phyloP scores from a whole-genome alignment of 2,329 filamentous ascomycete species.

The Fusarium virguliforme region DNA sequence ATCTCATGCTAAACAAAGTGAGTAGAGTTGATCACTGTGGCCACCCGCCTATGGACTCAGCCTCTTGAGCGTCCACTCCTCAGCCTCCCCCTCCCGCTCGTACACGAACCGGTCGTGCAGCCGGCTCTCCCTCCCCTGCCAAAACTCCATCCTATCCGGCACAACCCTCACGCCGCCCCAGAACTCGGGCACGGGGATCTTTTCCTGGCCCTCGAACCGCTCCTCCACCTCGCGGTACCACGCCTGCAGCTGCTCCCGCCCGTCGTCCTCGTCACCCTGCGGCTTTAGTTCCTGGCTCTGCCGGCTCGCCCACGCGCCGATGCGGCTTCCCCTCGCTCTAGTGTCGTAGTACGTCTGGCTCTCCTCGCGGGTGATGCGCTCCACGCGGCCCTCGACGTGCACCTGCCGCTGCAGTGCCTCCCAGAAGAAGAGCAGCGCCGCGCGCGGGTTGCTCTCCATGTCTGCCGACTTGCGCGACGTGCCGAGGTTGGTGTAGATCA shows the following conservation, averaged over 20 bases:
- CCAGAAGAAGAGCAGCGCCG: slow-evolving; percentile 93
- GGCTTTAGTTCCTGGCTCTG: slow-evolving; percentile 84
- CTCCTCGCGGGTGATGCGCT: slow-evolving; percentile 78
- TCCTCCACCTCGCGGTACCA: slow-evolving; percentile 84
- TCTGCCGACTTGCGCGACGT: slow-evolving; percentile 81
- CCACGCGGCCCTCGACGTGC: slow-evolving; percentile 84
- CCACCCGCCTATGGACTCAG: slow-evolving; percentile 71
- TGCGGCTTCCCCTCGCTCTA: slow-evolving; percentile 81
- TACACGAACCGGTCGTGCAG: slow-evolving; percentile 96
- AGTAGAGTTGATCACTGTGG: neutral
- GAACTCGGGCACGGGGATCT: slow-evolving; percentile 92
- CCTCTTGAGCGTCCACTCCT: slow-evolving; percentile 78
- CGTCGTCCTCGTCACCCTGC: slow-evolving; percentile 69
- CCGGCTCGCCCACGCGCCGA: slow-evolving; percentile 94
- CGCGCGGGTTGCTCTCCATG: slow-evolving; percentile 81
- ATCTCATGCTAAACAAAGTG: slow-evolving; percentile 5
- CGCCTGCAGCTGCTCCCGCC: slow-evolving; percentile 80
- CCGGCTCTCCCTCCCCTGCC: slow-evolving; percentile 91
- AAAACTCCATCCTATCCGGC: slow-evolving; percentile 93
- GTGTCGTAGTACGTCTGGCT: slow-evolving; percentile 79
- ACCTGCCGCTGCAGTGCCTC: slow-evolving; percentile 89
- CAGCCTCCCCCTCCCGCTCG: slow-evolving; percentile 70
- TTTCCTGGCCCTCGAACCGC: slow-evolving; percentile 80
- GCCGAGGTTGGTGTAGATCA: slow-evolving; percentile 94
- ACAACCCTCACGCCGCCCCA: slow-evolving; percentile 94